Percentiles rank a stretch among this genome's conserved stretches.
Evolutionary conservation across 306 rosid genomes (phyloP).

Genomic region (Fragaria iinumae): DNA sequence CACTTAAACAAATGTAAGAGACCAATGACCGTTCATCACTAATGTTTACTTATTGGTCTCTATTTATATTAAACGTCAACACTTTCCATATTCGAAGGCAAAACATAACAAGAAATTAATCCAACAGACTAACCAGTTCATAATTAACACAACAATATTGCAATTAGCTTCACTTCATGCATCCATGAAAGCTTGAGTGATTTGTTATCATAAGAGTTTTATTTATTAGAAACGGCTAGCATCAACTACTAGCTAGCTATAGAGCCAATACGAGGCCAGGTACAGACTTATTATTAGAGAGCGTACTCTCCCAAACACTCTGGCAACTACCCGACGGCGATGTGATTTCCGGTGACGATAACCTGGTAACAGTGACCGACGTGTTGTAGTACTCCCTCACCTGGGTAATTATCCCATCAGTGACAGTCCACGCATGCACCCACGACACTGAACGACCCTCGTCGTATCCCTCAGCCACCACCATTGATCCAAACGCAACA

Average conservation of each 20-base stretch:
- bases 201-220: neutral
- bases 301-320: conserved; percentile 71
- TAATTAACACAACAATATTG: neutral
- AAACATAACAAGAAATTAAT: neutral
- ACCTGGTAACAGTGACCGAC: conserved; percentile 56
- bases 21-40: neutral
- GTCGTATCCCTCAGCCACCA: conserved; percentile 66
- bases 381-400: conserved; percentile 80
- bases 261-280: conserved; percentile 74
- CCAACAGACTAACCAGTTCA: neutral
- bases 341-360: conserved; percentile 20
- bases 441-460: conserved; percentile 45
- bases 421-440: conserved; percentile 79
- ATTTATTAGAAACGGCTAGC: neutral
- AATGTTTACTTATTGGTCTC: neutral
- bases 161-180: neutral
- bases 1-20: neutral
- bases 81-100: neutral
- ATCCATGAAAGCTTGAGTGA: neutral
- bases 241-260: conserved; percentile 20
- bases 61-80: neutral
- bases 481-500: conserved; percentile 51
- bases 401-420: conserved; percentile 50
- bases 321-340: conserved; percentile 33
- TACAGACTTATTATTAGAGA: conserved; percentile 40